Conservation (phyloP, 495 filamentous ascomycete genomes). For the Xeromyces bisporus region DNA sequence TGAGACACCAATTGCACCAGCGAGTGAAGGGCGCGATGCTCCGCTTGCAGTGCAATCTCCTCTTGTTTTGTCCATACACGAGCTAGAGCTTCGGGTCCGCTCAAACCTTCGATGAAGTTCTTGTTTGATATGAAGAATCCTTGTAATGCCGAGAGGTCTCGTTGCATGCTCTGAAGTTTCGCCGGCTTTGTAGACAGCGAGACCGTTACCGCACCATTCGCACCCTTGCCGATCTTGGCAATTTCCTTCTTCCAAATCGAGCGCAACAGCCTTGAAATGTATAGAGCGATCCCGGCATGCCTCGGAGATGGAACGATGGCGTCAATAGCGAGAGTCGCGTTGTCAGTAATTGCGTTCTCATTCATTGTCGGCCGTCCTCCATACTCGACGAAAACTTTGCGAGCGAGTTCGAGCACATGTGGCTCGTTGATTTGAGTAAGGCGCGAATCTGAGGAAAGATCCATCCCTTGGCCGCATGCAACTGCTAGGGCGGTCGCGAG, state of each 20-base stretch:
- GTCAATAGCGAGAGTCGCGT: conserved; percentile 44
- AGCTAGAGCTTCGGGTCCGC: conserved; percentile 63
- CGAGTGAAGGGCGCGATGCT: conserved; percentile 82
- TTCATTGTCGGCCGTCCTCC: conserved; percentile 68
- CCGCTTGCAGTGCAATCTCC: conserved; percentile 74
- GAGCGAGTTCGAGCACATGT: conserved; percentile 62
- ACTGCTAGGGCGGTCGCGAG: conserved; percentile 85
- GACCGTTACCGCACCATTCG: conserved; percentile 36
- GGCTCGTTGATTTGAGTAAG: conserved; percentile 59
- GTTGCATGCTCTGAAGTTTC: conserved; percentile 62
- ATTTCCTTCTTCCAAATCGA: conserved; percentile 68
- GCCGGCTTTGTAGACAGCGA: conserved; percentile 32
- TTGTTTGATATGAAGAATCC: conserved; percentile 73
- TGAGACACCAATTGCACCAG: conserved; percentile 64
- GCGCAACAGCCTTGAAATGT: conserved; percentile 68
- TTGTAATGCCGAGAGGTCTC: conserved; percentile 57
- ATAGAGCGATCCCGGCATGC: conserved; percentile 73
- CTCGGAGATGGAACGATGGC: conserved; percentile 73
- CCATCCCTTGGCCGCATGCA: conserved; percentile 81
- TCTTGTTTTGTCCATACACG: conserved; percentile 63
- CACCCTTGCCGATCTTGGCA: conserved; percentile 35
- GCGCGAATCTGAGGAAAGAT: conserved; percentile 53
- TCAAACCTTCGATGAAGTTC: conserved; percentile 78
- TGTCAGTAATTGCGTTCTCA: conserved; percentile 53
- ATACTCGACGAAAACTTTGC: conserved; percentile 73